These are phyloP conservation scores for Cardiospermum halicacabum DNA, from an alignment of 345 rosid species.

Conservation along the genomic window DNA sequence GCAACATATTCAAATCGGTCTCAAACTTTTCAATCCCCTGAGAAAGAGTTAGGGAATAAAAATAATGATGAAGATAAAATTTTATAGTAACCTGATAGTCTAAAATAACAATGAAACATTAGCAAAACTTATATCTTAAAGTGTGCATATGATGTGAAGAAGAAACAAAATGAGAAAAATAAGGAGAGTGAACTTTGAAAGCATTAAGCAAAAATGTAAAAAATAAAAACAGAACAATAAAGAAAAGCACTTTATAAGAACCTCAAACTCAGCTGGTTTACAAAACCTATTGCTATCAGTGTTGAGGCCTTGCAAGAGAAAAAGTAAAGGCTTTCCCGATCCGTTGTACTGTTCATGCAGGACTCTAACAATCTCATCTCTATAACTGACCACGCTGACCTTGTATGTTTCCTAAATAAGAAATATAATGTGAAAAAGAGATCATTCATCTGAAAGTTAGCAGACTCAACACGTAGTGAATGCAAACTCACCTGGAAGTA, in stretches of 20 bases:
- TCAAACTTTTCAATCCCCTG: slow-evolving; percentile 77
- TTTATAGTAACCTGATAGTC: not conserved
- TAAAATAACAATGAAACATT: not conserved
- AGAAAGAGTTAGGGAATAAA: slow-evolving; percentile 12
- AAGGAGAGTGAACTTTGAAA: not conserved
- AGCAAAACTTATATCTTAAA: not conserved
- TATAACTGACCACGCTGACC: slow-evolving; percentile 61
- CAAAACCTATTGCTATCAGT: slow-evolving; percentile 81
- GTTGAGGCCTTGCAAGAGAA: slow-evolving; percentile 82
- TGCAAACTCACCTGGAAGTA: slow-evolving; percentile 52
- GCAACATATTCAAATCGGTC: slow-evolving; percentile 63
- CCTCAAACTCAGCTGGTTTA: slow-evolving; percentile 85
- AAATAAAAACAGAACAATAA: slow-evolving; percentile 12
- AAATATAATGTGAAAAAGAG: slow-evolving; percentile 5
- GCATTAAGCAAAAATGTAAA: too few species aligned
- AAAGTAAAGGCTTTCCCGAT: slow-evolving; percentile 54
- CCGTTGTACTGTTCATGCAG: slow-evolving; percentile 47
- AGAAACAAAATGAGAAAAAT: slow-evolving; percentile 4
- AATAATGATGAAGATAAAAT: not conserved
- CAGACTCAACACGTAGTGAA: not conserved
- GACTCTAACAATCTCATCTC: slow-evolving; percentile 64
- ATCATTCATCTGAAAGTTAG: slow-evolving; percentile 9
- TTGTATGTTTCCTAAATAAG: slow-evolving; percentile 61
- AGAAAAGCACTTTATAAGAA: slow-evolving; percentile 20
- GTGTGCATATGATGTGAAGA: slow-evolving; percentile 1